A percentile compares a stretch with the other conserved stretches of the same genome.
Evolutionary conservation across 1,284 basidiomycete genomes (phyloP).

Genomic region (Cerioporus squamosus): DNA sequence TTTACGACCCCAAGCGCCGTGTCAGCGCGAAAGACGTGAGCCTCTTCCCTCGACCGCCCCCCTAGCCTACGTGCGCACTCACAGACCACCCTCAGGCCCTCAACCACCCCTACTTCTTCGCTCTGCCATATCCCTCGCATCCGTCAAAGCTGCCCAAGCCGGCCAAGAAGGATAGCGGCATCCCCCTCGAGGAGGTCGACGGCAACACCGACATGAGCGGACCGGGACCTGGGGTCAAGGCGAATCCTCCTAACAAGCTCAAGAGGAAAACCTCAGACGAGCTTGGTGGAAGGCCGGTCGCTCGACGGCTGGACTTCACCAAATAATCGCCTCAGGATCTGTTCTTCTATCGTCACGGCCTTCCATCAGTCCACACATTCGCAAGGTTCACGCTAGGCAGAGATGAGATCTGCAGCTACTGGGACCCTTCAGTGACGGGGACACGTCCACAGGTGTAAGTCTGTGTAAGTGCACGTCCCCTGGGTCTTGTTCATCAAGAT

Average conservation of each 20-base stretch:
- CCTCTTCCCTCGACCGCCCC: constrained; percentile 1
- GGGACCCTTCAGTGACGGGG: neutral
- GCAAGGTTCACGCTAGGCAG: neutral
- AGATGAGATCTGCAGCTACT: neutral
- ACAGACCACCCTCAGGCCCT: constrained; percentile 57
- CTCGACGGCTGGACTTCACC: constrained; percentile 51
- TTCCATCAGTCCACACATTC: neutral
- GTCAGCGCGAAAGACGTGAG: constrained; percentile 81
- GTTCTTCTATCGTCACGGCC: neutral
- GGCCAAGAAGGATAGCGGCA: constrained; percentile 49
- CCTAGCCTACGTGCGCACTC: neutral
- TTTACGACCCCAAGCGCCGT: constrained; percentile 87
- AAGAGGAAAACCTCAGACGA: constrained; percentile 53
- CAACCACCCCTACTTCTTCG: constrained; percentile 78
- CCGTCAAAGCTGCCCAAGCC: constrained; percentile 86
- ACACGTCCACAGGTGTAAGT: neutral
- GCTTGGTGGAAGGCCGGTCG: constrained; percentile 46
- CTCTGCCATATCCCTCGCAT: constrained; percentile 79
- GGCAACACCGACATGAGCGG: constrained; percentile 60
- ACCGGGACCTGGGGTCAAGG: constrained; percentile 42
- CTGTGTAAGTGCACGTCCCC: neutral
- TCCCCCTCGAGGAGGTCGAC: constrained; percentile 74
- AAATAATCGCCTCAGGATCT: constrained; percentile 6
- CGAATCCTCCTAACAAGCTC: constrained; percentile 45
- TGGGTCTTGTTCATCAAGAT: constrained; percentile 10